Base-by-base conservation (phyloP, 768 basidiomycete species). In the Suillus plorans region DNA sequence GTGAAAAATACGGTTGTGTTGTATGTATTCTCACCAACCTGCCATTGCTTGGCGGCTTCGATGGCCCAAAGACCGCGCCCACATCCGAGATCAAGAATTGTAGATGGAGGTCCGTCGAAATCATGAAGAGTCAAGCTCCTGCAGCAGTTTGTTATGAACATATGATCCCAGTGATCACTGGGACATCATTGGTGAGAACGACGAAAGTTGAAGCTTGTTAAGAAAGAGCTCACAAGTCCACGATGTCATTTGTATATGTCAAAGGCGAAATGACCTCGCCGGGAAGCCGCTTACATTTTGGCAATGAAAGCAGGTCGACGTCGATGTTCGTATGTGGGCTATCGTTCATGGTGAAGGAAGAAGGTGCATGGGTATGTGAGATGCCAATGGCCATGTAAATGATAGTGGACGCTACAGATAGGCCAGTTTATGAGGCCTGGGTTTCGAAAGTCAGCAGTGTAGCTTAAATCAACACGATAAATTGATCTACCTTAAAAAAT, bases 81-180 rank as follows among this genome's bases (percentile, higher is more conserved):
- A 70, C 89, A 91, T 0, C 90, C 91, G 10, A 93, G 75, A 69
- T 91, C 89, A 13, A 93, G 83, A 0, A 90, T 79, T 4, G 77
- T 73, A 1, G 71, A 28, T 0, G 90, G 91, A 3, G 85, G 82
- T 0, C 69, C 70, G 9, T 80, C 76, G 60, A 88, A 87, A 52
- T 80, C 76, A 69, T 86, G 82, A 64, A 86, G 79, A 0, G 90
- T 86, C 39, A 89, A 70, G 22, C 81, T 77, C 58, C 78, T 71
- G 60, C 73, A 84, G 67, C 79, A 86, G 61, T 72, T 81, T 42
- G 77, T 76, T 67, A 88, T 75, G 73, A 90, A 89, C 82, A 89
- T 83, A 63, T 85, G 82, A 70, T 90, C 85, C 89, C 90, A 92
- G 55, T 85, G 85, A 67, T 91, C 88, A 67, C 90, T 92, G 64